These are phyloP conservation scores for Rhodotorula graminis DNA, from an alignment of 768 basidiomycete genomes.

Conservation along the genomic window DNA sequence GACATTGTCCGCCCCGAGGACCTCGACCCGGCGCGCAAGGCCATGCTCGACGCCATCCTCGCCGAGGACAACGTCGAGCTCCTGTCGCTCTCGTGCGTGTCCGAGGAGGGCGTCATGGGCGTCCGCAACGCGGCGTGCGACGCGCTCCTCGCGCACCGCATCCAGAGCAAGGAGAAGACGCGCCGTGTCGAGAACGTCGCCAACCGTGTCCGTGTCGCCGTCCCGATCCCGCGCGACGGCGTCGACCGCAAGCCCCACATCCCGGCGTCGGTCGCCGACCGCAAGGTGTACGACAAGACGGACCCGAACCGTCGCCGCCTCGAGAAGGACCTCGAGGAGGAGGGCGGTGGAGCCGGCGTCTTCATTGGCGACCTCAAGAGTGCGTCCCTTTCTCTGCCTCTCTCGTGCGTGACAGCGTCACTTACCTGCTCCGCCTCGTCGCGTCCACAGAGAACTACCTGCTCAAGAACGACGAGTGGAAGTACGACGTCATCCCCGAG, in stretches of 20 bases:
- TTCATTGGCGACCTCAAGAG: conserved; percentile 86
- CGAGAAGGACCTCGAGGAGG: conserved; percentile 74
- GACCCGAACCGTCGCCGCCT: conserved; percentile 72
- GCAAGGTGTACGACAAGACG: conserved; percentile 75
- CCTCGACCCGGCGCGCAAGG: conserved; percentile 66
- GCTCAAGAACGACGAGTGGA: conserved; percentile 86
- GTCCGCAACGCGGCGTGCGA: conserved; percentile 95
- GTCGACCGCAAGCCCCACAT: conserved; percentile 80
- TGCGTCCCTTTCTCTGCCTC: conserved; percentile 48
- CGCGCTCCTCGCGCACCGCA: conserved; percentile 85
- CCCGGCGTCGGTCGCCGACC: conserved; percentile 72
- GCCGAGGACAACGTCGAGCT: conserved; percentile 64
- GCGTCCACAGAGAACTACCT: conserved; percentile 71
- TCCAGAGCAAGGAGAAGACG: conserved; percentile 89
- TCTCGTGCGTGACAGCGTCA: neutral
- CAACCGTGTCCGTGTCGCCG: conserved; percentile 93
- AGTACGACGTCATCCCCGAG: conserved; percentile 94
- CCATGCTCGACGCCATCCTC: conserved; percentile 82
- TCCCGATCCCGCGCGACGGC: conserved; percentile 86
- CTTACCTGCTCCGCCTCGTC: neutral
- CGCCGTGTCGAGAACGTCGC: conserved; percentile 85
- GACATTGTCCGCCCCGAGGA: conserved; percentile 87
- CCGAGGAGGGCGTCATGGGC: conserved; percentile 96
- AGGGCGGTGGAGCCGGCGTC: conserved; percentile 83
- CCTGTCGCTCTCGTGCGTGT: conserved; percentile 86